These are phyloP conservation scores for Kalmanozyma brasiliensis DNA, from an alignment of 1,284 basidiomycete genomes.

Conservation along the genomic window DNA sequence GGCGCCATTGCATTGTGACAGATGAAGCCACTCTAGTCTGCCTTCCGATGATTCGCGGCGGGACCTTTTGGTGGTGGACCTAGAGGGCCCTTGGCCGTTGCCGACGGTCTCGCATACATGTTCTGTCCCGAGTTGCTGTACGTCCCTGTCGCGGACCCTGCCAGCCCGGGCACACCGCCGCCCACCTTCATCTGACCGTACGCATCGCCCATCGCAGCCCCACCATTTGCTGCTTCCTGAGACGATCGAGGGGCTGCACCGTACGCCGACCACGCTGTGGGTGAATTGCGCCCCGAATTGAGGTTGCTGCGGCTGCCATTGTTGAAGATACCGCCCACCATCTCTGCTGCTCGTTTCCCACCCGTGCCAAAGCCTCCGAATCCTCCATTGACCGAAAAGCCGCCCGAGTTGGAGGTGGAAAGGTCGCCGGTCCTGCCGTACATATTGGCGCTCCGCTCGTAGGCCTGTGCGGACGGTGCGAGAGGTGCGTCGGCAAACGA, in stretches of 20 bases:
- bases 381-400: conserved; percentile 32
- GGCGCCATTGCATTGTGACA: not conserved
- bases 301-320: conserved; percentile 21
- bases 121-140: conserved; percentile 27
- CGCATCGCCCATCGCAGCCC: conserved; percentile 1
- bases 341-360: conserved; percentile 44
- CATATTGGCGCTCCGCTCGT: conserved; percentile 37
- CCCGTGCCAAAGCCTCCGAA: conserved; percentile 38
- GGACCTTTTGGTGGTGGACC: conserved; percentile 38
- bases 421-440: conserved; percentile 20
- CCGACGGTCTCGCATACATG: conserved; percentile 28
- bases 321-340: conserved; percentile 53
- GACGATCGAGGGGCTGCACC: conserved; percentile 15
- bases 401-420: conserved; percentile 17
- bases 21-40: conserved; percentile 16
- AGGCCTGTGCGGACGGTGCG: conserved; percentile 23
- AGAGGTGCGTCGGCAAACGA: conserved; percentile 21
- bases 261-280: conserved; percentile 22
- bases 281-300: conserved; percentile 31
- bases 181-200: conserved; percentile 9
- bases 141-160: conserved; percentile 23
- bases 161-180: conserved; percentile 6
- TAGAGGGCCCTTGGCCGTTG: conserved; percentile 9
- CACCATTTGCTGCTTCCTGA: conserved; percentile 12
- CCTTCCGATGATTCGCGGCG: conserved; percentile 32